phyloP scores from a whole-genome alignment of 768 basidiomycete genomes.

The Suillus subluteus region DNA sequence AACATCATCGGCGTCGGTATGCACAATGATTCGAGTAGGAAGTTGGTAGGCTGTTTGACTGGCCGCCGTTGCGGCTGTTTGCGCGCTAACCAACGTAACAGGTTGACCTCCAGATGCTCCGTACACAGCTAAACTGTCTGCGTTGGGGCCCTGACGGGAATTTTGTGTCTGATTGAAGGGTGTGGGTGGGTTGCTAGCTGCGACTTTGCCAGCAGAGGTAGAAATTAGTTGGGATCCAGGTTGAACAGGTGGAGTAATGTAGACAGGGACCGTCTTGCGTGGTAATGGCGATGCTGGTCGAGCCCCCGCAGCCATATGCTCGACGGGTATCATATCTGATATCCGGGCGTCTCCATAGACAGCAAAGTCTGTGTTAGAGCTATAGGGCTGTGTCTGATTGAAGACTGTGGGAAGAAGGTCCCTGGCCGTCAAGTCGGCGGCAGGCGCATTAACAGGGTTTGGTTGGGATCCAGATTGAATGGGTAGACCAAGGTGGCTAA shows the following conservation, averaged over 20 bases:
- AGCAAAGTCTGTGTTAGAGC: constrained; percentile 22
- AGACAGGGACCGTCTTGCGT: constrained; percentile 25
- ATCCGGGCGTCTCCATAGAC: constrained; percentile 21
- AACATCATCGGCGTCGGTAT: constrained; percentile 69
- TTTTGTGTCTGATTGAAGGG: constrained; percentile 7
- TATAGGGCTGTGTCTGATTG: constrained; percentile 14
- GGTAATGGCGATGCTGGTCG: constrained; percentile 37
- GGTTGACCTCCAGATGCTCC: constrained; percentile 22
- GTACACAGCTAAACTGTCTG: constrained; percentile 19
- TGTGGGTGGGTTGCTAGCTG: not conserved
- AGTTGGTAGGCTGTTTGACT: constrained; percentile 33
- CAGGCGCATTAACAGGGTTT: not conserved
- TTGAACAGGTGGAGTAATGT: constrained; percentile 14
- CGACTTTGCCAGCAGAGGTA: not conserved
- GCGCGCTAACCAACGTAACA: constrained; percentile 42
- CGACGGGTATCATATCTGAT: constrained; percentile 33
- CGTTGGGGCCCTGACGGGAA: constrained; percentile 20
- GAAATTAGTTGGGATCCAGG: constrained; percentile 6
- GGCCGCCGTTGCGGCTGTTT: constrained; percentile 36
- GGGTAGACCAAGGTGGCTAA: constrained; percentile 7
- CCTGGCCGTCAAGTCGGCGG: not conserved
- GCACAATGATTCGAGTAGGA: constrained; percentile 62
- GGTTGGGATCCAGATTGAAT: not conserved
- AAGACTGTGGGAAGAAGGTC: not conserved
- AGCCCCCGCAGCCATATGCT: not conserved